Evolutionary conservation across 176 grass and related monocot genomes (phyloP), one percentile per base, ranked within the genome.

Genomic region (Eragrostis curvula): DNA sequence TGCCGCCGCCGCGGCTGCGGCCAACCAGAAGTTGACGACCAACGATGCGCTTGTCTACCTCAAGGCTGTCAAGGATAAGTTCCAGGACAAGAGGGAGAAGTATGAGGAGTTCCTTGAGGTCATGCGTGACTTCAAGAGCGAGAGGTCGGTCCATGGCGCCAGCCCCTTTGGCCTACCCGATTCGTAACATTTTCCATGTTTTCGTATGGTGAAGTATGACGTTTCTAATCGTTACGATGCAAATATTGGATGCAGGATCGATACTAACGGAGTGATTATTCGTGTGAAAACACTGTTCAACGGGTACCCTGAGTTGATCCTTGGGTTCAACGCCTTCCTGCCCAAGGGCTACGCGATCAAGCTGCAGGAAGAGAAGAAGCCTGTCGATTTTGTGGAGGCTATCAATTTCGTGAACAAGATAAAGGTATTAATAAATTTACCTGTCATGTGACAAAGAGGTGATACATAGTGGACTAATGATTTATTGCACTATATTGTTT

Each of bases 361-460:
- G 85, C 86, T 96, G 24, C 89, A 91, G 59, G 96, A 99, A 25
- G 96, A 99, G 83, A 99, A 99, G 89, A 99, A 96, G 40, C 96
- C 96, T 5, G 91, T 99, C 14, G 96, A 99, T 89, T 99, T 99
- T 79, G 96, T 90, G 40, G 96, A 99, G 82, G 96, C 96, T 24
- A 99, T 99, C 82, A 92, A 91, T 90, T 99, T 99, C 36, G 96
- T 99, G 25, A 99, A 99, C 83, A 99, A 96, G 88, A 99, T 99
- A 29, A 99, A 99, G 87, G 96, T 96, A 72, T 66, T 48, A 21
- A 80, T 46, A 78, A 10, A 24, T 50, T 65, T 6, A 85, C 66
- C 59, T 55, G 20, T 81, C 36, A 52, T 53, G 55, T 44, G 8
- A n/a, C 53, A 20, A 57, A 28, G 53, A 10, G 27, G 2, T 76